Base-by-base conservation (phyloP, 1,284 basidiomycete species). In the Ceratobasidium papillatum region DNA sequence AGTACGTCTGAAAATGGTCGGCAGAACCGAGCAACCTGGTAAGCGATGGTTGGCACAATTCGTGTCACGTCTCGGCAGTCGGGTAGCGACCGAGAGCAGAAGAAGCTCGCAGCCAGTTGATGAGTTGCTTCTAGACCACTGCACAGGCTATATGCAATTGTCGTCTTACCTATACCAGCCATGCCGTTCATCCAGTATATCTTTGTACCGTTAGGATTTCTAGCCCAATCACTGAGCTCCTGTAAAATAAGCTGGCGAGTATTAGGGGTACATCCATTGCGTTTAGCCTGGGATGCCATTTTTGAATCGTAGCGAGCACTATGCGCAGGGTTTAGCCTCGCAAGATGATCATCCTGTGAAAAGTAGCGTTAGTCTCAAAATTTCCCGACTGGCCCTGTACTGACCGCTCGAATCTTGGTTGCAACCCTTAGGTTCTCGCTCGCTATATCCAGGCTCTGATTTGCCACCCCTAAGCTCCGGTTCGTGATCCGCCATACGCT, bases 31-130 rank as follows among this genome's bases (percentile, higher is more conserved):
- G 80, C 77, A 30, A 82, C 77, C 51, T 79, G 77, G 56, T 75
- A 79, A 14, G 81, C 79, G 11, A 81, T 63, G 19, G 81, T 79
- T 1, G 80, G 78, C 51, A 82, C 72, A 41, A 81, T 59, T n/a
- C n/a, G n/a, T n/a, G n/a, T n/a, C n/a, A n/a, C n/a, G n/a, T n/a
- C n/a, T n/a, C n/a, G n/a, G n/a, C n/a, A n/a, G n/a, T n/a, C n/a
- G n/a, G n/a, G n/a, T n/a, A n/a, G n/a, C n/a, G n/a, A n/a, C n/a
- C n/a, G n/a, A n/a, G n/a, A n/a, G n/a, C n/a, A n/a, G n/a, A n/a
- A n/a, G n/a, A n/a, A n/a, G n/a, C n/a, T n/a, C 30, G 56, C 17
- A 12, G 25, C 56, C 27, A 22, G 51, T 30, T 25, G 51, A 54
- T 54, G 12, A 11, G 12, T 11, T 19, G 11, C 27, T 54, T 54